These are phyloP conservation scores for Trichoderma endophyticum DNA, from an alignment of 2,329 filamentous ascomycete genomes.

Conservation along the genomic window DNA sequence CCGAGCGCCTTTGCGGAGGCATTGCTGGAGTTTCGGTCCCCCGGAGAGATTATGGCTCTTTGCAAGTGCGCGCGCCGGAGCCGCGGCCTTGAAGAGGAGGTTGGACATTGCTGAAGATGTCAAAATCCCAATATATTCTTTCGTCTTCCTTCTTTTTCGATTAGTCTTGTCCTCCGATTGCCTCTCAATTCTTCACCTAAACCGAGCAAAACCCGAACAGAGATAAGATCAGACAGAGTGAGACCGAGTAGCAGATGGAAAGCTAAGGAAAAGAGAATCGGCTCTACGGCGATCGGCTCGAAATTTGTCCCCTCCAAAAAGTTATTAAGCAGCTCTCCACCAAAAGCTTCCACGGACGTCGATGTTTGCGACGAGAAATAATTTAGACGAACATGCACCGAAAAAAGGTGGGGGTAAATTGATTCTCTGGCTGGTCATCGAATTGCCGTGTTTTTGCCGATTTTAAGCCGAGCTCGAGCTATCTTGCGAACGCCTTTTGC, in stretches of 20 bases:
- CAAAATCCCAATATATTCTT: not conserved
- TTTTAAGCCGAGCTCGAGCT: constrained; percentile 25
- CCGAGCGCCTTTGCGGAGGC: constrained; percentile 37
- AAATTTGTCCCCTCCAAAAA: constrained; percentile 13
- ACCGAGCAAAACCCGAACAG: not conserved
- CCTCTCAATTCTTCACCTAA: not conserved
- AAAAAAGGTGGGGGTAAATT: not conserved
- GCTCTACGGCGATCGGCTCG: constrained; percentile 3
- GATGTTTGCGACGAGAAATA: constrained; percentile 5
- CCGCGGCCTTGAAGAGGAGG: constrained; percentile 45
- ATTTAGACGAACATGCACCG: not conserved
- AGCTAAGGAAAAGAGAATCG: not conserved
- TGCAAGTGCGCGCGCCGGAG: constrained; percentile 45
- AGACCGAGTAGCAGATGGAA: not conserved
- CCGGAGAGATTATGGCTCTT: constrained; percentile 39
- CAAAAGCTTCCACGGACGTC: constrained; percentile 4
- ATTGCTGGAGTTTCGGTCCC: constrained; percentile 39
- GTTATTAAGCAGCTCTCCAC: constrained; percentile 14
- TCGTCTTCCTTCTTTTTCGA: not conserved
- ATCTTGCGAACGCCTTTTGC: constrained; percentile 17
- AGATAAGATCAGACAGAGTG: not conserved
- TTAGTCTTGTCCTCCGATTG: not conserved
- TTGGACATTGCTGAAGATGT: constrained; percentile 35
- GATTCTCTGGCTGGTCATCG: not conserved
- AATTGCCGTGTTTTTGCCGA: constrained; percentile 27